Evolutionary conservation across 164 flowering plant species (phyloP).

Genomic region (Paratinospora sagittata): DNA sequence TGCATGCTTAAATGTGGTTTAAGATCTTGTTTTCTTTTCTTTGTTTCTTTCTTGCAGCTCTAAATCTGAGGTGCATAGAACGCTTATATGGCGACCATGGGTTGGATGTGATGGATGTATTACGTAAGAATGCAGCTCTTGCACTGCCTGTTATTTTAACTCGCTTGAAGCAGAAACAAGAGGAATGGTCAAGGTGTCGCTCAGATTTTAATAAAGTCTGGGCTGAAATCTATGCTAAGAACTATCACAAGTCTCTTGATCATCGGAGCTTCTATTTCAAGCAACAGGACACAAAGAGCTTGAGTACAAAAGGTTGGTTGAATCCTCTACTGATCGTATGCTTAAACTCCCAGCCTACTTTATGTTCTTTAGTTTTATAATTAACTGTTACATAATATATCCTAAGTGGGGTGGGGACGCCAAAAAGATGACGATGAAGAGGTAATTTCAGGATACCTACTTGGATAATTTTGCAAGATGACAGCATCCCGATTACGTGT

Average conservation of each 20-base stretch:
- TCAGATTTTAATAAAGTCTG: slow-evolving; percentile 90
- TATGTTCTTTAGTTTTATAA: background rate
- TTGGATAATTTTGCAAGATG: background rate
- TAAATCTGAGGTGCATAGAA: slow-evolving; percentile 86
- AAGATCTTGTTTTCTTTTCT: background rate
- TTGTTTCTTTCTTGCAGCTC: slow-evolving; percentile 42
- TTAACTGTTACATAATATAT: too few species aligned
- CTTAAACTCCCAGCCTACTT: background rate
- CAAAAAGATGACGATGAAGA: background rate
- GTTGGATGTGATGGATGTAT: slow-evolving; percentile 88
- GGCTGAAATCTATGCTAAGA: slow-evolving; percentile 93
- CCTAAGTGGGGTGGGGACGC: background rate
- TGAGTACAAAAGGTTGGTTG: slow-evolving; percentile 78
- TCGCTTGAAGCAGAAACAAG: slow-evolving; percentile 95
- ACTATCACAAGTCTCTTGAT: slow-evolving; percentile 94
- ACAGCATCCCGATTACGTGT: background rate
- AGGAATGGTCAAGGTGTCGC: slow-evolving; percentile 94
- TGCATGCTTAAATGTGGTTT: background rate
- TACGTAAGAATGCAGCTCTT: slow-evolving; percentile 71
- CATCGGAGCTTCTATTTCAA: slow-evolving; percentile 97
- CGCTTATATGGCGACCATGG: slow-evolving; percentile 98
- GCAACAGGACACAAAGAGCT: slow-evolving; percentile 95
- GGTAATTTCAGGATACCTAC: background rate
- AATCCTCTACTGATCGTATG: background rate
- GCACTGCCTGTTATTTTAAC: slow-evolving; percentile 87